Evolutionary conservation across 2,329 filamentous ascomycete genomes (phyloP).

Genomic region (Truncatella angustata): DNA sequence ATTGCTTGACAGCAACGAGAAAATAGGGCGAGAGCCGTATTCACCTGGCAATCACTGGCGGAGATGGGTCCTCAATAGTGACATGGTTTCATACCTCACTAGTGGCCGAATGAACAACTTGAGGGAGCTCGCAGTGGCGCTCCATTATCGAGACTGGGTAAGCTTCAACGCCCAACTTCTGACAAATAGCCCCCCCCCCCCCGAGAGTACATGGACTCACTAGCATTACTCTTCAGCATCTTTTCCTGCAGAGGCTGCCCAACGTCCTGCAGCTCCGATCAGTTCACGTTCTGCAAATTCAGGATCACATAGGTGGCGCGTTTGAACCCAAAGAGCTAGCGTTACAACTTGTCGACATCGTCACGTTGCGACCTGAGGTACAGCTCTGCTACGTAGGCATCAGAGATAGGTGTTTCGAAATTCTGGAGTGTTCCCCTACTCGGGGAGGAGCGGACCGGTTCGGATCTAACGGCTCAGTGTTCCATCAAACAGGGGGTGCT

Average conservation of each 20-base stretch:
- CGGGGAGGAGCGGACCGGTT: conserved; percentile 21
- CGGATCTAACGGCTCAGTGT: conserved; percentile 14
- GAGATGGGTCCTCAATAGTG: conserved; percentile 69
- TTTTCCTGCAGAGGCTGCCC: conserved; percentile 73
- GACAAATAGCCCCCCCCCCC: background rate
- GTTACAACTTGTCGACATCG: conserved; percentile 74
- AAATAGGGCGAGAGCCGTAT: conserved; percentile 31
- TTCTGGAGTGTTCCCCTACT: conserved; percentile 60
- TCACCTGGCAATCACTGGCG: conserved; percentile 51
- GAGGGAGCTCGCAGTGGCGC: conserved; percentile 67
- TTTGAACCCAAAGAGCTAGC: conserved; percentile 67
- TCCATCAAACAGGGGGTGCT: conserved; percentile 11
- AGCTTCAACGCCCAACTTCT: conserved; percentile 28
- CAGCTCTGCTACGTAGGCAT: conserved; percentile 77
- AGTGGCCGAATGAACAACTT: conserved; percentile 73
- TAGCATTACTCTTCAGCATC: conserved; percentile 52
- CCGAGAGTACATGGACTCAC: background rate
- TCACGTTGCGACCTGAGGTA: conserved; percentile 72
- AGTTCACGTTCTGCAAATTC: conserved; percentile 68
- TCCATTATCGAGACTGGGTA: conserved; percentile 80
- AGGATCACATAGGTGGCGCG: conserved; percentile 55
- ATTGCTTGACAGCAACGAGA: conserved; percentile 69
- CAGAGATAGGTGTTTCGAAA: conserved; percentile 76
- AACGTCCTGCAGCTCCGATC: conserved; percentile 68
- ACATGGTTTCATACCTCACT: conserved; percentile 70